A percentile compares a stretch with the other conserved stretches of the same genome.
Conservation (phyloP, 108 stramenopile species). For the Stephanodiscus minutulus region DNA sequence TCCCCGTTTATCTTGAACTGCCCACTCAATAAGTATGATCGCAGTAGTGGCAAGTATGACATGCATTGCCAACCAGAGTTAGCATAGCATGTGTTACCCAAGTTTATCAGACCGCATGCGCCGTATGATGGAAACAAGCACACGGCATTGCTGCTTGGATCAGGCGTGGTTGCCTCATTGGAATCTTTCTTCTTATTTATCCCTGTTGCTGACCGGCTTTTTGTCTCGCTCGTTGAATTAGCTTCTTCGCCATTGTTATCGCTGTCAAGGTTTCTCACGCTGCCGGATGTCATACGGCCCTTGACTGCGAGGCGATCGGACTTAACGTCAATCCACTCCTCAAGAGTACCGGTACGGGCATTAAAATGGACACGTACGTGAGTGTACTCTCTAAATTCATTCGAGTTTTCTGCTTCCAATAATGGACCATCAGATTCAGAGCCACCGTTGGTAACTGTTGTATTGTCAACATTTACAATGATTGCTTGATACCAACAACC, state of each 20-base stretch:
- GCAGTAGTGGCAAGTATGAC: conserved; percentile 84
- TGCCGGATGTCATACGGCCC: conserved; percentile 74
- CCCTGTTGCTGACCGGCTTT: conserved; percentile 47
- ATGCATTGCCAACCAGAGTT: conserved; percentile 95
- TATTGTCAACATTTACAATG: conserved; percentile 58
- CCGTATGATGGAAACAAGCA: conserved; percentile 86
- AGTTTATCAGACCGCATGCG: conserved; percentile 82
- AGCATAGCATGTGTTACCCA: conserved; percentile 97
- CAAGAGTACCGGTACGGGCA: conserved; percentile 64
- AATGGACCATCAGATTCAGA: conserved; percentile 29
- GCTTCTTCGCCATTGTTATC: conserved; percentile 29
- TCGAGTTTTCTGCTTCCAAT: neutral
- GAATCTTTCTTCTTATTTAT: conserved; percentile 51
- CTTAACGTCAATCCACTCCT: conserved; percentile 85
- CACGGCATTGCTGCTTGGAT: conserved; percentile 47
- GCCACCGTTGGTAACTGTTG: conserved; percentile 45
- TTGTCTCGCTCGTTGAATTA: conserved; percentile 41
- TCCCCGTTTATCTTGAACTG: conserved; percentile 81
- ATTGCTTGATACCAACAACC: conserved; percentile 82
- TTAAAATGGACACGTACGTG: conserved; percentile 75
- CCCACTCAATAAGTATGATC: conserved; percentile 84
- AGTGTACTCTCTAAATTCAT: conserved; percentile 44
- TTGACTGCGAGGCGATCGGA: conserved; percentile 78
- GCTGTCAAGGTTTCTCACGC: conserved; percentile 33
- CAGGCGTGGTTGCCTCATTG: conserved; percentile 15